Conservation (phyloP, 73 alveolate genomes). For the Halteria grandinella region DNA sequence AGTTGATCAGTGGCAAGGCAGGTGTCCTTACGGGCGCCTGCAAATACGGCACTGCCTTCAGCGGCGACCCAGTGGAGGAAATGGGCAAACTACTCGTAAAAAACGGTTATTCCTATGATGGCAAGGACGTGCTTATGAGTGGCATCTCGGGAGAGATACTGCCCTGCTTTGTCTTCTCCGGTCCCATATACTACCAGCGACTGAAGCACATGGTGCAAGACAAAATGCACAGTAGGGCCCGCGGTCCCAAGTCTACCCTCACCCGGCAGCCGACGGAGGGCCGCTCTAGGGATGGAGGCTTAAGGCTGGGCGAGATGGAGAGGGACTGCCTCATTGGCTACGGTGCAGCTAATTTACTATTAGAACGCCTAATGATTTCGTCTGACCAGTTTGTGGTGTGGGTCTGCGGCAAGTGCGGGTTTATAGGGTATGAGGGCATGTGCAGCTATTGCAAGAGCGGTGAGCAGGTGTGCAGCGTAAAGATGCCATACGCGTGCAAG, state of each 20-base stretch:
- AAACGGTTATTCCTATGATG: conserved; percentile 91
- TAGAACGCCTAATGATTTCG: conserved; percentile 97
- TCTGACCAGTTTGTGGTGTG: conserved; percentile 93
- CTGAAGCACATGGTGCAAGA: conserved; percentile 99
- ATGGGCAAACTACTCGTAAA: conserved; percentile 83
- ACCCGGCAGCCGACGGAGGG: conserved; percentile 99
- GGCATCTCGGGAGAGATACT: conserved; percentile 99
- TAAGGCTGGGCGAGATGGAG: conserved; percentile 99
- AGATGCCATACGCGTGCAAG: conserved; percentile 99
- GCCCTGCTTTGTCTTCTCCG: conserved; percentile 91
- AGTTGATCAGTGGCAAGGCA: conserved; percentile 89
- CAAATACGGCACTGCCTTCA: conserved; percentile 98
- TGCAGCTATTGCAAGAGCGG: conserved; percentile 85
- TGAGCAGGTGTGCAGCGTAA: conserved; percentile 75
- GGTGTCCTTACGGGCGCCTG: conserved; percentile 93
- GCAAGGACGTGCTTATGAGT: conserved; percentile 95
- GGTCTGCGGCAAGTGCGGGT: conserved; percentile 97
- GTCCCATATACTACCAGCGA: conserved; percentile 99
- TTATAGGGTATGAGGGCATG: conserved; percentile 78
- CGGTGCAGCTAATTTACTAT: conserved; percentile 96
- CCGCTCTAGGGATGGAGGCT: conserved; percentile 97
- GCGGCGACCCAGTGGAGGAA: conserved; percentile 94
- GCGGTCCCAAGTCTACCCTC: conserved; percentile 95
- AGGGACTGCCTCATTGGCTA: conserved; percentile 99
- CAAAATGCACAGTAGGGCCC: conserved; percentile 99